Evolutionary conservation across 2,329 filamentous ascomycete species (phyloP), one percentile per base, ranked within the genome.

Genomic region (Aspergillus thermomutatus): DNA sequence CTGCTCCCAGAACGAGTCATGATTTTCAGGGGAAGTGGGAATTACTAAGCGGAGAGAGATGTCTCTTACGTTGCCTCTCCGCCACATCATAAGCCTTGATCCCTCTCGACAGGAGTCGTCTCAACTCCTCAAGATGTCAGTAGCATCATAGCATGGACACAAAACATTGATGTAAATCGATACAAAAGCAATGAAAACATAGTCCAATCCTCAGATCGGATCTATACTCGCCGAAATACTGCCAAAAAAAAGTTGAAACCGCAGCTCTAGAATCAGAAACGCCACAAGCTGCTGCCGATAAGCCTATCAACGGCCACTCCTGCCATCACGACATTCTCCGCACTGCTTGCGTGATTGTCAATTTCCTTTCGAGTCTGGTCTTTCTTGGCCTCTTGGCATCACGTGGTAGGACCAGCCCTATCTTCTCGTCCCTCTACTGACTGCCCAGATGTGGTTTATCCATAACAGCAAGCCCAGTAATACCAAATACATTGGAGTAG

Each of bases 281-380:
- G 43, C 34, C 46, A 43, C 40, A 43, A n/a, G 40, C 9, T 43
- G n/a, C 17, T 10, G 17, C 40, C 40, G n/a, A 43, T 43, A 43
- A 45, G 41, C 41, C 41, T 45, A 45, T 45, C 41, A 43, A 6
- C 17, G 25, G 50, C 52, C 2, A 21, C n/a, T 26, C 11, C 7
- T 19, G 31, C 37, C 52, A 69, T 66, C 65, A 66, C 64, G 64
- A 65, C 64, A 66, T 65, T 54, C 54, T 46, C 55, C 58, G 54
- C 52, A 49, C 55, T 46, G 60, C 57, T 69, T 66, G 64, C 66
- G 66, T 68, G 65, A 64, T 68, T 62, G 40, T 28, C 37, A 51
- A 50, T 21, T 50, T 55, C 34, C 4, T 21, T 49, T 47, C 25
- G n/a, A 52, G 37, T 40, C 50, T 54, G 23, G 8, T 48, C 23